Conservation (phyloP, 2,329 filamentous ascomycete genomes). For the Xylariomycetidae sp. region DNA sequence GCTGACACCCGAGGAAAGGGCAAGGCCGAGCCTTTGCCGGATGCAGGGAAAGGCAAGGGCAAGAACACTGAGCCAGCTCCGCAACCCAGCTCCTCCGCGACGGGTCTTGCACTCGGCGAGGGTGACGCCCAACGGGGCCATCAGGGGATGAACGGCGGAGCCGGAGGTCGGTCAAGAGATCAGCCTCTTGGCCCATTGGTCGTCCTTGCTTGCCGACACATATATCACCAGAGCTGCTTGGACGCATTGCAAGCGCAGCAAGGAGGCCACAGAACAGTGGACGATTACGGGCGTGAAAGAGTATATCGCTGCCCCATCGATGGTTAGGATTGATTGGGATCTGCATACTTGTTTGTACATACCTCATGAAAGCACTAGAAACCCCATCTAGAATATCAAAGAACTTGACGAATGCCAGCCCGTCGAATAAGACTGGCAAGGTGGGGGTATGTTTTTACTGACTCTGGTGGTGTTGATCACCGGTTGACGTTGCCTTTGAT, state of each 20-base stretch:
- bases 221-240: slow-evolving; percentile 63
- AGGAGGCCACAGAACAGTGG: slow-evolving; percentile 38
- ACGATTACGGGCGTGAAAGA: slow-evolving; percentile 35
- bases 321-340: no score
- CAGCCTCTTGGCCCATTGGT: slow-evolving; percentile 57
- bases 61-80: slow-evolving; percentile 40
- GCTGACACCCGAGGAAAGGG: slow-evolving; percentile 28
- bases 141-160: slow-evolving; percentile 31
- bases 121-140: slow-evolving; percentile 21
- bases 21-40: slow-evolving; percentile 14
- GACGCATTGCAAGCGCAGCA: slow-evolving; percentile 57
- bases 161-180: slow-evolving; percentile 28
- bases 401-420: neutral
- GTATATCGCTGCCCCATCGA: slow-evolving; percentile 54
- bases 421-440: no score
- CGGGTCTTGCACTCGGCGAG: slow-evolving; percentile 5
- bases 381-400: neutral
- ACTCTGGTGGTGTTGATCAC: no score
- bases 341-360: slow-evolving; percentile 6
- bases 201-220: slow-evolving; percentile 63
- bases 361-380: no score
- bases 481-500: no score
- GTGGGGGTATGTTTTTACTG: no score
- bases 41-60: slow-evolving; percentile 40
- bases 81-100: slow-evolving; percentile 5